Base-by-base conservation (phyloP, 345 rosid genomes). In the Eucalyptus caleyi region DNA sequence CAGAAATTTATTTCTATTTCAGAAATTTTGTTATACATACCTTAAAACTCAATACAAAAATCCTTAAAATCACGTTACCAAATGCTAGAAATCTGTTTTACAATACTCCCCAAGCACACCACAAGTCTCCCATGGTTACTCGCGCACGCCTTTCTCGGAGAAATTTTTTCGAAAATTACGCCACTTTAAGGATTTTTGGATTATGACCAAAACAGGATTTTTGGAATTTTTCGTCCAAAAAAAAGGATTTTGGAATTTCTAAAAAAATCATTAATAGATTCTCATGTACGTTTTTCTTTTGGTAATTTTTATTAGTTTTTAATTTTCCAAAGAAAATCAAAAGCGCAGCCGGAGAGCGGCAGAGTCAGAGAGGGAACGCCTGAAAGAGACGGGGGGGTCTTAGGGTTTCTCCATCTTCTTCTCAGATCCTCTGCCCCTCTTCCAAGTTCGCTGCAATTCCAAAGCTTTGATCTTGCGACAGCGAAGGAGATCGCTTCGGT, bases 21-120 rank as follows among this genome's bases (percentile, higher is more conserved):
- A 9, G 0, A 45, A 45, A 45, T 45, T 45, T 45, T 45, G 15
- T 49, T 0, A 12, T 12, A 4, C 2, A 0, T 0, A 1, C 15
- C 2, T 0, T 49, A 59, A 59, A 59, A 53, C 5, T 7, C 0
- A 0, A 0, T 53, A 19, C 2, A 53, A 19, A 53, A 53, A 19
- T 19, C 9, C 1, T 53, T 53, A 19, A 53, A 8, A 53, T 53
- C 21, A 3, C 4, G 10, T 53, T 19, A 53, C 10, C 10, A 53
- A 19, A 19, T 0, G 10, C 24, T 19, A 19, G 11, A 53, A 53
- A 53, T 0, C 10, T 19, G 1, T 53, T 53, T 19, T 53, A 53
- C 4, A 19, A 51, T 18, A 16, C 19, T 53, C 23, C 24, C 56
- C 10, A 53, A 53, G 4, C 10, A 6, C 56, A 19, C 24, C 24